phyloP scores from a whole-genome alignment of 495 filamentous ascomycete genomes.

The Tirmania nivea region DNA sequence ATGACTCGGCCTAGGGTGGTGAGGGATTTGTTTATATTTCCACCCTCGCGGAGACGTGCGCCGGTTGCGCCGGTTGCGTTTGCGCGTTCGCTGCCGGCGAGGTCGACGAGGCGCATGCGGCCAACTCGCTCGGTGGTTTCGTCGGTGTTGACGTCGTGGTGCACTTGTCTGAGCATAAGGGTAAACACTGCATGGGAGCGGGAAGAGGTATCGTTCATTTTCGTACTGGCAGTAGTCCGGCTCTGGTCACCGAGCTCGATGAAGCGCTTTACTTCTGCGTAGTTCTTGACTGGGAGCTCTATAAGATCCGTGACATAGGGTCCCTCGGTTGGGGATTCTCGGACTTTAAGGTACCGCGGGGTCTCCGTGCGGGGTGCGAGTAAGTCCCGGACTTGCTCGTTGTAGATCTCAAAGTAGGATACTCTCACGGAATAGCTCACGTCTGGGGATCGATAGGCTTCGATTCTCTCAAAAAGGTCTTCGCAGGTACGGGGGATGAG shows the following conservation, averaged over 20 bases:
- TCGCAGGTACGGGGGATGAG: slow-evolving; percentile 94
- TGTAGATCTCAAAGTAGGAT: slow-evolving; percentile 98
- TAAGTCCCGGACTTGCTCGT: slow-evolving; percentile 93
- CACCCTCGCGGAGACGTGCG: slow-evolving; percentile 70
- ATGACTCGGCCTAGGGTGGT: slow-evolving; percentile 92
- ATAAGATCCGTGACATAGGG: slow-evolving; percentile 96
- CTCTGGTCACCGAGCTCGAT: slow-evolving; percentile 80
- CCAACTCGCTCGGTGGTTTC: slow-evolving; percentile 86
- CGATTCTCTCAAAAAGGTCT: slow-evolving; percentile 88
- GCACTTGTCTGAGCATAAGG: slow-evolving; percentile 90
- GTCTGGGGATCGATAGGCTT: slow-evolving; percentile 58
- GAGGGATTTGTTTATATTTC: slow-evolving; percentile 96
- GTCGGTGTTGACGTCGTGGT: slow-evolving; percentile 81
- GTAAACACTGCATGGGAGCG: slow-evolving; percentile 95
- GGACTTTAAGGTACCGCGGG: slow-evolving; percentile 87
- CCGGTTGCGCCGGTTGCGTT: slow-evolving; percentile 92
- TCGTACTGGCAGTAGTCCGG: slow-evolving; percentile 84
- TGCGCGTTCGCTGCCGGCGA: slow-evolving; percentile 85
- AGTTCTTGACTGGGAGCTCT: slow-evolving; percentile 67
- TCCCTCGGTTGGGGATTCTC: slow-evolving; percentile 82
- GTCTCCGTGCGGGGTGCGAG: slow-evolving; percentile 55
- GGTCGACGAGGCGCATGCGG: slow-evolving; percentile 84
- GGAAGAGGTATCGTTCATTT: slow-evolving; percentile 97
- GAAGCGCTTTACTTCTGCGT: slow-evolving; percentile 60
- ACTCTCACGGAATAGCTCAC: slow-evolving; percentile 92